Percentiles rank a stretch among this genome's conserved stretches.
Conservation (phyloP, 768 basidiomycete genomes). For the Lactarius indigo region DNA sequence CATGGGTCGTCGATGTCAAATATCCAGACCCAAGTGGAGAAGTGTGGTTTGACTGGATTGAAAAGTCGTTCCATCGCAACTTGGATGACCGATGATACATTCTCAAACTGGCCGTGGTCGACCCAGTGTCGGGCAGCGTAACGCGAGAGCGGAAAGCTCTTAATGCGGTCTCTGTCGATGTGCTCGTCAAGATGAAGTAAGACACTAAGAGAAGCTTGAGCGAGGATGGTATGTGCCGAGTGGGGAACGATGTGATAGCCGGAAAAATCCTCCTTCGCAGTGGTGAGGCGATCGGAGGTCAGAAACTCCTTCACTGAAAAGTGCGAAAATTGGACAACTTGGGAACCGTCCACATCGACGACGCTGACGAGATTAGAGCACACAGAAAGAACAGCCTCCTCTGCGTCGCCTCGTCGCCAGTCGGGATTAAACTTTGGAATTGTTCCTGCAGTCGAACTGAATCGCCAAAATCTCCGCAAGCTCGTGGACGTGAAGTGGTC, state of each 20-base stretch:
- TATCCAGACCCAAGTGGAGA: constrained; percentile 3
- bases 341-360: neutral
- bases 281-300: neutral
- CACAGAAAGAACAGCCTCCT: neutral
- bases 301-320: constrained; percentile 15
- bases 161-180: neutral
- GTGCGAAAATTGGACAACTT: constrained; percentile 11
- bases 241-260: neutral
- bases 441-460: neutral
- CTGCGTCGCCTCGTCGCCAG: constrained; percentile 8
- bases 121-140: constrained; percentile 13
- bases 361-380: constrained; percentile 9
- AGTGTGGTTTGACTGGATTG: neutral
- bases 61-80: constrained; percentile 6
- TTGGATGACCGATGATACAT: neutral
- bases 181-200: neutral
- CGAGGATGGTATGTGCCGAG: constrained; percentile 1
- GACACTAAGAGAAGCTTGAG: neutral
- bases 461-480: constrained; percentile 10
- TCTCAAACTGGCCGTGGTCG: neutral
- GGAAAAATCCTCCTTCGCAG: neutral
- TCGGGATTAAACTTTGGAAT: neutral
- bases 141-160: neutral
- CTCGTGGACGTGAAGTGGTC: constrained; percentile 4
- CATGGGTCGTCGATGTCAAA: neutral